phyloP scores from a whole-genome alignment of 306 rosid species.

The Crotalaria pallida region DNA sequence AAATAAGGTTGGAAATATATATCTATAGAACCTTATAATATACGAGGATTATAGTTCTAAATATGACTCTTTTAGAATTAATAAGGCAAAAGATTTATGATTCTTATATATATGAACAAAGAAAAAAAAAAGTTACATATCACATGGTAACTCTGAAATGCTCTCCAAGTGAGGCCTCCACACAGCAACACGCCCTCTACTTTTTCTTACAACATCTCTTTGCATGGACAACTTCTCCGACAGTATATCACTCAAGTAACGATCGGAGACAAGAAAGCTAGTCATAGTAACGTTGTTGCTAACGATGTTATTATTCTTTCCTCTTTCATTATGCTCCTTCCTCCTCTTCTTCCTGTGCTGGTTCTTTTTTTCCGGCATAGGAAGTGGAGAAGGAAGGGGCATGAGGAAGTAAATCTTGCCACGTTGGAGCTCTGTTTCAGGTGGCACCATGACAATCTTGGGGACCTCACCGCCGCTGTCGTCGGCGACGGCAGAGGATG shows the following conservation, averaged over 20 bases:
- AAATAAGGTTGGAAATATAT: constrained; percentile 13
- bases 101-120: not conserved
- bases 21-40: constrained; percentile 16
- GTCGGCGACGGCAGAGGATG: constrained; percentile 15
- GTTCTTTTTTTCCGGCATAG: constrained; percentile 25
- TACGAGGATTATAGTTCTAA: not conserved
- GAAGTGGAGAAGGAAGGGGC: constrained; percentile 32
- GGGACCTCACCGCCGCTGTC: constrained; percentile 34
- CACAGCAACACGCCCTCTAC: constrained; percentile 72
- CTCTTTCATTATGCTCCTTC: constrained; percentile 20
- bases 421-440: constrained; percentile 71
- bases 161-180: constrained; percentile 86
- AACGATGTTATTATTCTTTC: not conserved
- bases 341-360: constrained; percentile 29
- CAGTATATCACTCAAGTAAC: constrained; percentile 61
- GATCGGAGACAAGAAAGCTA: constrained; percentile 48
- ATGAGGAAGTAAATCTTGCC: constrained; percentile 91
- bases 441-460: constrained; percentile 64
- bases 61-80: constrained; percentile 19
- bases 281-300: constrained; percentile 27
- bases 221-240: constrained; percentile 60
- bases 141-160: constrained; percentile 61
- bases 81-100: not conserved
- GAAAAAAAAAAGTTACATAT: constrained; percentile 23
- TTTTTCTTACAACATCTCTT: constrained; percentile 41